Evolutionary conservation across 2,329 filamentous ascomycete species (phyloP).

Genomic region (Pyrenochaeta sp.): DNA sequence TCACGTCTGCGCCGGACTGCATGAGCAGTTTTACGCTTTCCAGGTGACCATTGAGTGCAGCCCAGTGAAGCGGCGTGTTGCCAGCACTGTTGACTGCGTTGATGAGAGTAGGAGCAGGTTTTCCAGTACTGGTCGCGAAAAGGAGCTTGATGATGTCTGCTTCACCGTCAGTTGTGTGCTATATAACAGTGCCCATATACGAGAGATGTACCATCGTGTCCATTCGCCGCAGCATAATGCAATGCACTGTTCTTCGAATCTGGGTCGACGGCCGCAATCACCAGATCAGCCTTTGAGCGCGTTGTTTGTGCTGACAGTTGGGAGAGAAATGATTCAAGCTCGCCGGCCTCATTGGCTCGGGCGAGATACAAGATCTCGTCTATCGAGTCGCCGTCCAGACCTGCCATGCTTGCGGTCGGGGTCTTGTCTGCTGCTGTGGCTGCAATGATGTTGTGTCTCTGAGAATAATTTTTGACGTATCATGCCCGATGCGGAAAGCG

Average conservation of each 20-base stretch:
- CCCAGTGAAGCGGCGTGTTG: slow-evolving; percentile 95
- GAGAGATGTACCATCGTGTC: slow-evolving; percentile 71
- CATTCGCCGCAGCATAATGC: slow-evolving; percentile 94
- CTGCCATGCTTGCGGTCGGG: slow-evolving; percentile 25
- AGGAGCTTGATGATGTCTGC: slow-evolving; percentile 44
- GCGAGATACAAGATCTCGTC: slow-evolving; percentile 92
- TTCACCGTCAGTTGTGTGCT: slow-evolving; percentile 24
- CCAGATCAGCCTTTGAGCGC: slow-evolving; percentile 65
- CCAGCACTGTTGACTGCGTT: slow-evolving; percentile 79
- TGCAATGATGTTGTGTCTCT: slow-evolving; percentile 1
- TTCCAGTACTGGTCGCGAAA: slow-evolving; percentile 47
- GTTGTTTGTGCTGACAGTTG: slow-evolving; percentile 69
- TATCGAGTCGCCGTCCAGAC: slow-evolving; percentile 72
- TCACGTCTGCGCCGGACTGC: slow-evolving; percentile 77
- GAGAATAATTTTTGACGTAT: slow-evolving; percentile 19
- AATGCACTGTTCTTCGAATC: slow-evolving; percentile 79
- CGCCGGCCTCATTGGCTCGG: slow-evolving; percentile 76
- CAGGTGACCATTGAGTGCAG: slow-evolving; percentile 86
- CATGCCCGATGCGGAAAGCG: slow-evolving; percentile 19
- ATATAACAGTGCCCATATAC: background rate
- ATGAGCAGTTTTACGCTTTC: slow-evolving; percentile 79
- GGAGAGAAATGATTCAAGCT: slow-evolving; percentile 68
- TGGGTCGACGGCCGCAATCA: slow-evolving; percentile 74
- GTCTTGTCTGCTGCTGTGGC: slow-evolving; percentile 3
- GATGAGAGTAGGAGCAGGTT: slow-evolving; percentile 57